These are phyloP conservation scores for Ganoderma resinaceum DNA, from an alignment of 1,284 basidiomycete species.

Conservation along the genomic window DNA sequence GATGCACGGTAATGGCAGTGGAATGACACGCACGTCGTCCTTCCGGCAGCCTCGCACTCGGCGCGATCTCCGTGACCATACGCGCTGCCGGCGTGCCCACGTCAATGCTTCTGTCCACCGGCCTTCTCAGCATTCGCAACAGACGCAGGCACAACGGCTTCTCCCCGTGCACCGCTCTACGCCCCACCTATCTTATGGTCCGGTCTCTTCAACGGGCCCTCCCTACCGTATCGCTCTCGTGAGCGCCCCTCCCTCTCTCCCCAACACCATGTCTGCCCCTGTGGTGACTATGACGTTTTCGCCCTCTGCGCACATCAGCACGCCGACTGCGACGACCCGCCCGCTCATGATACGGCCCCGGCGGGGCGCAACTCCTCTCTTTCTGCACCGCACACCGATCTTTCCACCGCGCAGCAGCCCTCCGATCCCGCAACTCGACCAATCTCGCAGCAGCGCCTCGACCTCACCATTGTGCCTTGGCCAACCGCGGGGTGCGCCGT, in stretches of 20 bases:
- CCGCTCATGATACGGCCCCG: conserved; percentile 21
- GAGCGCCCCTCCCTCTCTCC: conserved; percentile 19
- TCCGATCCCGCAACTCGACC: conserved; percentile 8
- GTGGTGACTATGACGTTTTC: conserved; percentile 21
- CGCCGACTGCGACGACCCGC: conserved; percentile 12
- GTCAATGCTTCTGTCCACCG: conserved; percentile 26
- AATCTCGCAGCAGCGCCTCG: background rate
- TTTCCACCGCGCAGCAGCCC: conserved; percentile 6
- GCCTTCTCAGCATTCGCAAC: conserved; percentile 27
- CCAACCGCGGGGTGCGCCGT: background rate
- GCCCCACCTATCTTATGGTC: conserved; percentile 18
- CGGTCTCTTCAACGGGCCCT: conserved; percentile 18
- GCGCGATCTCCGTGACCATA: conserved; percentile 25
- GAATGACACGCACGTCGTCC: conserved; percentile 15
- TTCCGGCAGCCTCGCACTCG: conserved; percentile 25
- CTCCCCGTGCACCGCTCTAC: conserved; percentile 26
- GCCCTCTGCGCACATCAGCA: conserved; percentile 13
- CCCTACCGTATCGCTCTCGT: conserved; percentile 4
- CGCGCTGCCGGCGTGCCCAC: conserved; percentile 20
- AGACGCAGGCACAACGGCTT: conserved; percentile 22
- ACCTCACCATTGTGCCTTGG: background rate
- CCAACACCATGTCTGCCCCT: conserved; percentile 22
- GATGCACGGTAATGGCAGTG: conserved; percentile 11
- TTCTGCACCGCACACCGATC: conserved; percentile 24
- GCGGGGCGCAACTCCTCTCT: conserved; percentile 20